phyloP scores from a whole-genome alignment of 345 rosid species.

The Iberis pinnata region DNA sequence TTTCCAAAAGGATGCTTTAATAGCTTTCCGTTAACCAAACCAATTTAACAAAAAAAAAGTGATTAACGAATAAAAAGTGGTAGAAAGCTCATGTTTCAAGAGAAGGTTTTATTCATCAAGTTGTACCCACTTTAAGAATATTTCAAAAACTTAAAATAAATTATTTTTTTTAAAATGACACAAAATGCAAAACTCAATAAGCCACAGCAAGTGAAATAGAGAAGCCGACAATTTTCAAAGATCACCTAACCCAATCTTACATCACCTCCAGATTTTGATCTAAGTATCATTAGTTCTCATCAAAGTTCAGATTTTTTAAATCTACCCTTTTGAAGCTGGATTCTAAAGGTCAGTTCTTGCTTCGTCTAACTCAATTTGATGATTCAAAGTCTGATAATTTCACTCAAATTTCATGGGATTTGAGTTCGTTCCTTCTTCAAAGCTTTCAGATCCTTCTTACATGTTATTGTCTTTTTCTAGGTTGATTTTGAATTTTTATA shows the following conservation, averaged over 20 bases:
- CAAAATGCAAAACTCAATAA: too few relatives aligned
- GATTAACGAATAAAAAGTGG: slow-evolving; percentile 17
- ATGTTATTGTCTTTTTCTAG: slow-evolving; percentile 16
- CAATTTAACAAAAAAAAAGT: too few relatives aligned
- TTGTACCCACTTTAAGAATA: slow-evolving; percentile 13
- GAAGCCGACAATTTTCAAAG: slow-evolving; percentile 28
- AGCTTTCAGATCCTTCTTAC: slow-evolving; percentile 7
- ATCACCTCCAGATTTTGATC: slow-evolving; percentile 12
- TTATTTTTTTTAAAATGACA: too few relatives aligned
- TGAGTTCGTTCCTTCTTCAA: not conserved
- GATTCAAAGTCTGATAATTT: too few relatives aligned
- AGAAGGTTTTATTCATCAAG: slow-evolving; percentile 18
- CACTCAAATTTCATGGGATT: not conserved
- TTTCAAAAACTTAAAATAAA: not conserved
- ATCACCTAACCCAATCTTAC: too few relatives aligned
- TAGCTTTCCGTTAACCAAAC: slow-evolving; percentile 13
- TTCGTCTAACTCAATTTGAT: slow-evolving; percentile 3
- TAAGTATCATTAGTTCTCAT: slow-evolving; percentile 5
- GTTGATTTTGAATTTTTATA: not conserved
- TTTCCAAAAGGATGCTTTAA: slow-evolving; percentile 18
- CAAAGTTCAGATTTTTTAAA: slow-evolving; percentile 4
- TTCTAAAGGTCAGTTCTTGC: slow-evolving; percentile 26
- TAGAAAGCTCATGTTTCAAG: slow-evolving; percentile 27
- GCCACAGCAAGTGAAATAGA: too few relatives aligned
- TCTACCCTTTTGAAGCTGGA: slow-evolving; percentile 7